Evolutionary conservation across 176 grass and related monocot genomes (phyloP), one percentile per base, ranked within the genome.

Genomic region (Lolium rigidum): DNA sequence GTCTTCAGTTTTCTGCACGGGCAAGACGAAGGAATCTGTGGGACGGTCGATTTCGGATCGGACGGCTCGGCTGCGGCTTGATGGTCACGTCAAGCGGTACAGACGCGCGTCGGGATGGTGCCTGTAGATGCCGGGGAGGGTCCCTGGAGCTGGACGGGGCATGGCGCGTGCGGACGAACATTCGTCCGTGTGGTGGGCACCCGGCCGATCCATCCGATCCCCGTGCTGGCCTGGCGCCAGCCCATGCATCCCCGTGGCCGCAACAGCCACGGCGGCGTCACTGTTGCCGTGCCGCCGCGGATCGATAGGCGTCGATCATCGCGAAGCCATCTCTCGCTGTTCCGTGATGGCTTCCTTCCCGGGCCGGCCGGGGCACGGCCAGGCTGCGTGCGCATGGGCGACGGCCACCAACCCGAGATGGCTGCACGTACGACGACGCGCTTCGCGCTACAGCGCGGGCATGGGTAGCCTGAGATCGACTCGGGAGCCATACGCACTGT

Each of bases 141-240:
- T 10, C 79, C 79, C 47, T 82, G 48, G 89, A 49, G 43, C 50
- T 37, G 31, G 74, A 61, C 84, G 20, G 74, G 1, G 54, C 74
- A 52, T 16, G 2, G n/a, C 13, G 89, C 76, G 69, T 31, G 61
- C 9, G 87, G 91, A 89, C 87, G 86, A 87, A 84, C 87, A 92
- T 92, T 81, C 91, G 41, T 43, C 41, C 41, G 87, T 90, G 85
- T 59, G 82, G 88, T 20, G 61, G 49, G 25, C 75, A 37, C n/a
- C n/a, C 61, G 7, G n/a, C 13, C 24, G 86, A 71, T 56, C 61
- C 83, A 76, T 39, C 65, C 43, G 41, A 43, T 43, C 79, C 51
- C 35, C 83, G 87, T 54, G 83, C 74, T 7, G 16, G 50, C 86
- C 72, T 60, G 76, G 55, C 58, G 6, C 54, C 61, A 10, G 10